Evolutionary conservation across 306 rosid genomes (phyloP).

Genomic region (Glycine tomentella): DNA sequence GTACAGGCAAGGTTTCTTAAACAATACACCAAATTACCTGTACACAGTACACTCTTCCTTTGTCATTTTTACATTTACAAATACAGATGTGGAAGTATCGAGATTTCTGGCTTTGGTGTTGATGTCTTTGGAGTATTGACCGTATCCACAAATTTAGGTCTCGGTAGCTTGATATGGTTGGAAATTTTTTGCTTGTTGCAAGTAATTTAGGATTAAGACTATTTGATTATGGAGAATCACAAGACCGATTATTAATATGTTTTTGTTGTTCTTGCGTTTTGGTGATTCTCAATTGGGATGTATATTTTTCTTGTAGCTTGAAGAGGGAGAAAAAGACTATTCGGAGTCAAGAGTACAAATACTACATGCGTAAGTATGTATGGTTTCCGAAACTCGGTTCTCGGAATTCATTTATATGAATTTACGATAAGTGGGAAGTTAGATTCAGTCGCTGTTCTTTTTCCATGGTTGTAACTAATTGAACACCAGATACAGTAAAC

Average conservation of each 20-base stretch:
- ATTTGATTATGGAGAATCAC: neutral
- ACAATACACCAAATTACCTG: neutral
- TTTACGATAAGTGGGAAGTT: no score
- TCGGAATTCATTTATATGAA: no score
- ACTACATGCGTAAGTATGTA: no score
- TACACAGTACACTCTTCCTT: constrained; percentile 13
- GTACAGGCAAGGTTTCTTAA: neutral
- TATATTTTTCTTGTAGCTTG: constrained; percentile 66
- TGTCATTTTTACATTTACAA: constrained; percentile 1
- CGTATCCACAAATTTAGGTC: neutral
- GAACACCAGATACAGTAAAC: no score
- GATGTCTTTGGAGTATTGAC: constrained; percentile 6
- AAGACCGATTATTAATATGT: neutral
- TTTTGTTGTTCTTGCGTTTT: constrained; percentile 25
- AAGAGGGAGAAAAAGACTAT: constrained; percentile 62
- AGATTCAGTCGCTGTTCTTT: no score
- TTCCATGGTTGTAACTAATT: no score
- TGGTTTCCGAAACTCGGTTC: no score
- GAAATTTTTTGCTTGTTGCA: neutral
- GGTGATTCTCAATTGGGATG: constrained; percentile 21
- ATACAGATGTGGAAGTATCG: neutral
- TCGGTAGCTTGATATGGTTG: neutral
- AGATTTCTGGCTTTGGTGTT: constrained; percentile 1
- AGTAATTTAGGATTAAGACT: neutral
- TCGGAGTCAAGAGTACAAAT: no score